Evolutionary conservation across 495 filamentous ascomycete species (phyloP).

Genomic region (Talaromyces stipitatus): DNA sequence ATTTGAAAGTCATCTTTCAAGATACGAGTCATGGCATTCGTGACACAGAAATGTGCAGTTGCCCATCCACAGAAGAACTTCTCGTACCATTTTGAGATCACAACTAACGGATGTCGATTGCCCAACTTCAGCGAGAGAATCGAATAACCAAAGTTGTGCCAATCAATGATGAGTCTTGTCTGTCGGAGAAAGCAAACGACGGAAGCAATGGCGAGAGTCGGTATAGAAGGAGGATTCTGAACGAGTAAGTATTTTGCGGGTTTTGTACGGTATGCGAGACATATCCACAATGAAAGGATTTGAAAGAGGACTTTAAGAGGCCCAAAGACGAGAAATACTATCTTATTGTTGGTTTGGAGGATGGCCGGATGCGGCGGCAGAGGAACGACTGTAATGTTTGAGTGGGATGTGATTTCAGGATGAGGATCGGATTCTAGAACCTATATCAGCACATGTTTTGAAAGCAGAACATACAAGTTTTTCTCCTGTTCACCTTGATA

Average conservation of each 20-base stretch:
- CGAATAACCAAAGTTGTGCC: slow-evolving; percentile 99
- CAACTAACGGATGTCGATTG: slow-evolving; percentile 64
- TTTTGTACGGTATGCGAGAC: slow-evolving; percentile 64
- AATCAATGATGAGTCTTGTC: slow-evolving; percentile 82
- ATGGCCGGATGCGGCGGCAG: slow-evolving; percentile 53
- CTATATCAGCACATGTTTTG: slow-evolving; percentile 1
- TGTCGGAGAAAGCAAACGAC: slow-evolving; percentile 69
- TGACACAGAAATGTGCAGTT: slow-evolving; percentile 75
- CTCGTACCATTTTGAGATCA: slow-evolving; percentile 70
- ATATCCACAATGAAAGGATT: slow-evolving; percentile 55
- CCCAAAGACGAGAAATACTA: slow-evolving; percentile 71
- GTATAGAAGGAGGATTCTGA: slow-evolving; percentile 95
- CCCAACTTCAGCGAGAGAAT: slow-evolving; percentile 69
- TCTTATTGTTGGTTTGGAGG: slow-evolving; percentile 58
- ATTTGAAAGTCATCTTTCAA: slow-evolving; percentile 59
- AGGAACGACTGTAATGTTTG: slow-evolving; percentile 59
- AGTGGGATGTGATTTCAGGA: slow-evolving; percentile 59
- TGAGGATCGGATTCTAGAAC: slow-evolving; percentile 60
- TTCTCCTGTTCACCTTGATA: slow-evolving; percentile 55
- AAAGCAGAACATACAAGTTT: neutral
- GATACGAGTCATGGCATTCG: slow-evolving; percentile 73
- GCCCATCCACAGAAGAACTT: slow-evolving; percentile 58
- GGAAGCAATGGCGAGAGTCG: slow-evolving; percentile 69
- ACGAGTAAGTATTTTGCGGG: slow-evolving; percentile 77
- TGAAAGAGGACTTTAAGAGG: slow-evolving; percentile 88